phyloP scores from a whole-genome alignment of 116 monocot genomes.

The Thalassia testudinum region DNA sequence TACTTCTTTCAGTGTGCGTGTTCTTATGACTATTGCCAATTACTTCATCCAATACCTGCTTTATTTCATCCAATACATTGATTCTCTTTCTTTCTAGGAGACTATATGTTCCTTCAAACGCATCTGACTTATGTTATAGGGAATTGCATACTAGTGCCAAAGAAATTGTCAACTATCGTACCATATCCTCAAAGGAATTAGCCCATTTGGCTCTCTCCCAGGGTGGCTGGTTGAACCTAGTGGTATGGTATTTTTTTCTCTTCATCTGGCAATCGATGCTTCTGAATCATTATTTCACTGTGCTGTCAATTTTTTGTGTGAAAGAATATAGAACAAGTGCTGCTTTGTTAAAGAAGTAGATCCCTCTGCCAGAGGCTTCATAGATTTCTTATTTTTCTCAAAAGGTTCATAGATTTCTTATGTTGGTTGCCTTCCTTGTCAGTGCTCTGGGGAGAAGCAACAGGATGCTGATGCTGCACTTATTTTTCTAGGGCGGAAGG shows the following conservation, averaged over 20 bases:
- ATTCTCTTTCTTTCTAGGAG: too few relatives aligned
- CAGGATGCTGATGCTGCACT: conserved; percentile 40
- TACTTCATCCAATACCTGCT: too few relatives aligned
- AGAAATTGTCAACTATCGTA: conserved; percentile 49
- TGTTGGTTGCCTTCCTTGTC: not conserved
- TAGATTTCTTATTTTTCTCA: not conserved
- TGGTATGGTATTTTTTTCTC: conserved; percentile 28
- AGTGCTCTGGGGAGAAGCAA: conserved; percentile 42
- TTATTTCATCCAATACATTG: too few relatives aligned
- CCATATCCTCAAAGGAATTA: conserved; percentile 45
- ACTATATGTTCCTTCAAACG: too few relatives aligned
- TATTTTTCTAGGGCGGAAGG: conserved; percentile 60
- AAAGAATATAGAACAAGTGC: too few relatives aligned
- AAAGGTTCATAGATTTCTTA: not conserved
- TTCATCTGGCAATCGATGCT: too few relatives aligned
- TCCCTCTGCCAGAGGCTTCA: not conserved
- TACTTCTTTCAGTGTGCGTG: too few relatives aligned
- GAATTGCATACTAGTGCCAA: not conserved
- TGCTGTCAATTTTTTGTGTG: too few relatives aligned
- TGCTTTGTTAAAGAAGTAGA: too few relatives aligned
- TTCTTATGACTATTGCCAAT: too few relatives aligned
- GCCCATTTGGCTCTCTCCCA: conserved; percentile 53
- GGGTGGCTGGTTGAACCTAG: conserved; percentile 69
- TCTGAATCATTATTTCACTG: too few relatives aligned
- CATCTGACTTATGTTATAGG: too few relatives aligned